Base-by-base conservation (phyloP, 2,329 filamentous ascomycete genomes). In the Diaporthe sp. region DNA sequence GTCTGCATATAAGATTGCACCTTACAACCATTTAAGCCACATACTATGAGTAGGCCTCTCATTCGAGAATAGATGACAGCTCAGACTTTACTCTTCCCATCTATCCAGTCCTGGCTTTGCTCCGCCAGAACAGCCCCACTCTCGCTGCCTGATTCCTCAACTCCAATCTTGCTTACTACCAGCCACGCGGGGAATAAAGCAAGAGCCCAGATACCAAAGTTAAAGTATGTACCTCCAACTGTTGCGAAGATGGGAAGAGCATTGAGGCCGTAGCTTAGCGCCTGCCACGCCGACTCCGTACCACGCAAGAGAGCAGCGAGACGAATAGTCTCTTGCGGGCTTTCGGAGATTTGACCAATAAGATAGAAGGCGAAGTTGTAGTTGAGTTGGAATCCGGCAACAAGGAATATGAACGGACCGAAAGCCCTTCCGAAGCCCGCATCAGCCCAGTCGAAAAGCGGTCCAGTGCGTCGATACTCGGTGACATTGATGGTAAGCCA, bases 401-500 rank as follows among this genome's bases (percentile, higher is more conserved):
- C 61, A 34, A 67, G 61, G 28, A 67, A 67, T n/a, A 67, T 49
- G 19, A 67, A 67, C 2, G 61, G 61, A 5, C 61, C 61, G 10
- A 67, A 67, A 2, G 61, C 61, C 28, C 42, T 67, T 42, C 61
- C 61, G 19, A 67, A 67, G 17, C 61, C 61, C 34, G 61, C 61
- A 5, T 67, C 61, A n/a, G 61, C 42, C 67, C 67, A 71, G 49
- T 71, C 67, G 39, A 55, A 71, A 9, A 58, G 34, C 19, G 67
- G 67, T 4, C 31, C 49, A 1, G 49, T 58, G 19, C 53, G 68
- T 42, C 34, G 49, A 25, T 55, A 71, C 39, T 60, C 51, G 8
- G 68, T 55, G 22, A 71, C 68, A 15, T 42, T 55, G 13, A 71
- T 60, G 22, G 68, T 71, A 13, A 46, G 51, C 68, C 68, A 71